Evolutionary conservation across 345 rosid species (phyloP).

Genomic region (Linum lewisii): DNA sequence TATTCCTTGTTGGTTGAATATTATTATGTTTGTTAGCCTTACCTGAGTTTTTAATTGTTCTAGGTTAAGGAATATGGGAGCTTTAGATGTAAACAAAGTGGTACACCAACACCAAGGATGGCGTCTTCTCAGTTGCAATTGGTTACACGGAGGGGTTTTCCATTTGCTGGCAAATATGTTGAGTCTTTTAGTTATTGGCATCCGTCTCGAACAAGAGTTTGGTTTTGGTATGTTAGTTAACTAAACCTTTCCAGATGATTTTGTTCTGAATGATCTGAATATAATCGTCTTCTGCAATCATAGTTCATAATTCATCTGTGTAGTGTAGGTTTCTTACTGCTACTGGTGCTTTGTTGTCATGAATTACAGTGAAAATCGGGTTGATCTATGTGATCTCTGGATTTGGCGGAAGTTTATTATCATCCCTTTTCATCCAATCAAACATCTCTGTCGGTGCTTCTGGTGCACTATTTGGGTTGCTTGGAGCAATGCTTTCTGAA

Average conservation of each 20-base stretch:
- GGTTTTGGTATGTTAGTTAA: constrained; percentile 57
- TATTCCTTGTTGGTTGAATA: background rate
- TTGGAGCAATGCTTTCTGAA: constrained; percentile 96
- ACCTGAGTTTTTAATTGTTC: background rate
- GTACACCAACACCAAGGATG: constrained; percentile 61
- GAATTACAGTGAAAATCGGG: constrained; percentile 51
- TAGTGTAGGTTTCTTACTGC: background rate
- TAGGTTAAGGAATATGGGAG: constrained; percentile 82
- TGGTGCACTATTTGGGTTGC: constrained; percentile 91
- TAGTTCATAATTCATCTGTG: no score
- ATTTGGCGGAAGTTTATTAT: constrained; percentile 86
- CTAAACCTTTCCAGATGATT: no score
- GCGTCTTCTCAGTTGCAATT: constrained; percentile 76
- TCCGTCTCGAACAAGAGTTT: constrained; percentile 83
- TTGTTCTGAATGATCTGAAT: no score
- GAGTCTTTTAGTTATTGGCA: constrained; percentile 70
- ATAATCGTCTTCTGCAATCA: no score
- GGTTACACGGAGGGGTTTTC: constrained; percentile 89
- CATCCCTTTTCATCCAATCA: constrained; percentile 73
- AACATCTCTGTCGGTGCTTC: constrained; percentile 94
- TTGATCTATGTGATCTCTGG: constrained; percentile 85
- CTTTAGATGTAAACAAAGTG: constrained; percentile 48
- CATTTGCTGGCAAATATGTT: constrained; percentile 83
- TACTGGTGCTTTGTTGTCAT: constrained; percentile 6
- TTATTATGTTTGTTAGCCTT: background rate